A percentile compares a stretch with the other conserved stretches of the same genome.
phyloP scores from a whole-genome alignment of 805 yeast genomes.

The Barnettozyma californica region DNA sequence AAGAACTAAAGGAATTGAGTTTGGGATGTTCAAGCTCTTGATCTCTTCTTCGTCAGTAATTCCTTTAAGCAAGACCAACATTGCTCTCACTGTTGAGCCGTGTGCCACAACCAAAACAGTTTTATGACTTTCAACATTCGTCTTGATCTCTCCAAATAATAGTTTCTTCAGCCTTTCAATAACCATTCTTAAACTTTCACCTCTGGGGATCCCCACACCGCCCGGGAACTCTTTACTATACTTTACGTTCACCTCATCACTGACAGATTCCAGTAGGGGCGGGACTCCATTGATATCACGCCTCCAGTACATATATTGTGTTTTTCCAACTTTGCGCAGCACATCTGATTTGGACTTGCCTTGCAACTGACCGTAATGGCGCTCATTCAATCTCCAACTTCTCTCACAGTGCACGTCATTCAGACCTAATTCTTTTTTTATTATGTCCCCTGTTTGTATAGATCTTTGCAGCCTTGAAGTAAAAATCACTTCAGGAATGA shows the following conservation, averaged over 20 bases:
- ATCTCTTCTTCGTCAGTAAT: constrained; percentile 65
- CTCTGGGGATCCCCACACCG: constrained; percentile 48
- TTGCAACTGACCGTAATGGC: constrained; percentile 81
- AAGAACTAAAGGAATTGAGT: constrained; percentile 74
- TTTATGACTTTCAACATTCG: constrained; percentile 43
- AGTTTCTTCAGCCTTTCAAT: constrained; percentile 61
- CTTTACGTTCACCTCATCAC: constrained; percentile 22
- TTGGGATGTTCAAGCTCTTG: constrained; percentile 72
- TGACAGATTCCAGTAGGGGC: constrained; percentile 42
- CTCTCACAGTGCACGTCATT: constrained; percentile 50
- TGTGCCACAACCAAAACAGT: constrained; percentile 70
- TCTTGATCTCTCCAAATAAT: constrained; percentile 43
- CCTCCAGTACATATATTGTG: constrained; percentile 73
- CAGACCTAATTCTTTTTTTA: constrained; percentile 50
- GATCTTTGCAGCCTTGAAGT: constrained; percentile 74
- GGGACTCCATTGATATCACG: constrained; percentile 76
- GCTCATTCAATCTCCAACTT: constrained; percentile 77
- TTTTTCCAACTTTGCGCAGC: constrained; percentile 60
- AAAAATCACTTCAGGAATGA: constrained; percentile 54
- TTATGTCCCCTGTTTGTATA: constrained; percentile 65
- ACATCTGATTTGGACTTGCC: constrained; percentile 70
- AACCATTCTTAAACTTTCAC: constrained; percentile 74
- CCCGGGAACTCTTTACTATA: constrained; percentile 27
- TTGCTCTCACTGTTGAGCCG: constrained; percentile 76
- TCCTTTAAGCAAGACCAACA: constrained; percentile 61